Percentiles rank a stretch among this genome's conserved stretches.
phyloP scores from a whole-genome alignment of 2,329 filamentous ascomycete species.

The Pseudogymnoascus sp. region DNA sequence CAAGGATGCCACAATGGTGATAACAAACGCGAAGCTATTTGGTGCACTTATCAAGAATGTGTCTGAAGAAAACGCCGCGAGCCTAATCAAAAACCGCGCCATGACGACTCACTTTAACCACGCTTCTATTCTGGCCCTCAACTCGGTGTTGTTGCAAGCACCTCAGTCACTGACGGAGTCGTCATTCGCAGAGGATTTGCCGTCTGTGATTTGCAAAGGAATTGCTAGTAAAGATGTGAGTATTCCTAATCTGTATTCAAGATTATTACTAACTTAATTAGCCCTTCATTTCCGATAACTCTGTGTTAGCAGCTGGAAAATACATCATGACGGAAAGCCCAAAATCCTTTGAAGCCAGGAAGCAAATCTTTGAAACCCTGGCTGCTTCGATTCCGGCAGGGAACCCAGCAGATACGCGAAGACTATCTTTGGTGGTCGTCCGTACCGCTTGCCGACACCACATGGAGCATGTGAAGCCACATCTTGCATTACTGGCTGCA shows the following conservation, averaged over 20 bases:
- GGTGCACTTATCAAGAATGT: slow-evolving; percentile 86
- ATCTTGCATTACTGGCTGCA: slow-evolving; percentile 70
- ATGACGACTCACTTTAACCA: slow-evolving; percentile 68
- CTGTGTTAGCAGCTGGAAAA: slow-evolving; percentile 83
- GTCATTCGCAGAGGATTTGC: slow-evolving; percentile 63
- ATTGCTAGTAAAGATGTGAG: slow-evolving; percentile 69
- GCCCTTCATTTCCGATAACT: slow-evolving; percentile 82
- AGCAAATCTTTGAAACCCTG: slow-evolving; percentile 72
- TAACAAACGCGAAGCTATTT: slow-evolving; percentile 84
- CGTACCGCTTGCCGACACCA: slow-evolving; percentile 77
- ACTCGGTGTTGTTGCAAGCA: slow-evolving; percentile 79
- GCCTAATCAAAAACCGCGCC: slow-evolving; percentile 63
- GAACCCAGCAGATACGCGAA: slow-evolving; percentile 71
- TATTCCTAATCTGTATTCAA: slow-evolving; percentile 18
- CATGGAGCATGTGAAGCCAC: slow-evolving; percentile 72
- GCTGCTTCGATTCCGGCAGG: slow-evolving; percentile 70
- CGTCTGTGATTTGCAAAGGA: slow-evolving; percentile 70
- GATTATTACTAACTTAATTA: slow-evolving; percentile 32
- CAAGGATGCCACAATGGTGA: slow-evolving; percentile 68
- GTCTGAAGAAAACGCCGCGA: slow-evolving; percentile 58
- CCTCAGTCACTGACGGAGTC: slow-evolving; percentile 60
- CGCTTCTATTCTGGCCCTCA: slow-evolving; percentile 77
- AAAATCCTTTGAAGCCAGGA: slow-evolving; percentile 68
- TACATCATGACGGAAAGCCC: slow-evolving; percentile 66
- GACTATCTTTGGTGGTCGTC: slow-evolving; percentile 77